phyloP scores from a whole-genome alignment of 768 basidiomycete species.

The Agrocybe chaxingu region DNA sequence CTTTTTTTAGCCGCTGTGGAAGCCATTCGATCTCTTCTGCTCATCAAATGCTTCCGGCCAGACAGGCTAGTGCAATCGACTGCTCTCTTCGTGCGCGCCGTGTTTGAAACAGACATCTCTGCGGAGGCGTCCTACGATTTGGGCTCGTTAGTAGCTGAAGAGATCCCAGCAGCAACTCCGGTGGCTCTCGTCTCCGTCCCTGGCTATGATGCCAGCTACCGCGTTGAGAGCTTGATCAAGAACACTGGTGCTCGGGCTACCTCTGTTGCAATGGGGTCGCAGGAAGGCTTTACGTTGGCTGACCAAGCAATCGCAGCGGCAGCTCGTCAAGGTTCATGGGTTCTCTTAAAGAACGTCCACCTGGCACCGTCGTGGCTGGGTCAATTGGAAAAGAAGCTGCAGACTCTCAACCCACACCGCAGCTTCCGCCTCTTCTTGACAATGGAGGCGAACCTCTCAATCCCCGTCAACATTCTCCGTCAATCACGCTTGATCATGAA shows the following conservation, averaged over 20 bases:
- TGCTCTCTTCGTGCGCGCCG: constrained; percentile 65
- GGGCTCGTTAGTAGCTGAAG: constrained; percentile 69
- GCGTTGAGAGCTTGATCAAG: constrained; percentile 84
- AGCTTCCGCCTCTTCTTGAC: constrained; percentile 97
- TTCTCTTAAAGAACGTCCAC: constrained; percentile 96
- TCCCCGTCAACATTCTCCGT: constrained; percentile 94
- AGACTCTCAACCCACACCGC: constrained; percentile 84
- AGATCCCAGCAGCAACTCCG: constrained; percentile 79
- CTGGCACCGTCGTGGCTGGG: constrained; percentile 95
- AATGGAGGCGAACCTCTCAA: constrained; percentile 93
- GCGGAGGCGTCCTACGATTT: constrained; percentile 74
- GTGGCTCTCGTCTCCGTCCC: constrained; percentile 90
- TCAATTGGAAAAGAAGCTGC: constrained; percentile 93
- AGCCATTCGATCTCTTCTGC: constrained; percentile 69
- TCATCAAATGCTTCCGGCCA: constrained; percentile 90
- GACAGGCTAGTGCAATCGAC: constrained; percentile 88
- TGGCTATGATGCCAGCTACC: constrained; percentile 98
- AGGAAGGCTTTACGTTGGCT: constrained; percentile 94
- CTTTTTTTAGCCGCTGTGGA: constrained; percentile 57
- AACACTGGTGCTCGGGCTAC: constrained; percentile 73
- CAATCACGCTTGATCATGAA: constrained; percentile 98
- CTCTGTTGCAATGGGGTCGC: constrained; percentile 97
- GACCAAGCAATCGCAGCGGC: constrained; percentile 95
- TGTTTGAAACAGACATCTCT: constrained; percentile 82
- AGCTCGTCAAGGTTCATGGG: constrained; percentile 93